phyloP scores from a whole-genome alignment of 2,329 filamentous ascomycete species.

The Camillea tinctor region DNA sequence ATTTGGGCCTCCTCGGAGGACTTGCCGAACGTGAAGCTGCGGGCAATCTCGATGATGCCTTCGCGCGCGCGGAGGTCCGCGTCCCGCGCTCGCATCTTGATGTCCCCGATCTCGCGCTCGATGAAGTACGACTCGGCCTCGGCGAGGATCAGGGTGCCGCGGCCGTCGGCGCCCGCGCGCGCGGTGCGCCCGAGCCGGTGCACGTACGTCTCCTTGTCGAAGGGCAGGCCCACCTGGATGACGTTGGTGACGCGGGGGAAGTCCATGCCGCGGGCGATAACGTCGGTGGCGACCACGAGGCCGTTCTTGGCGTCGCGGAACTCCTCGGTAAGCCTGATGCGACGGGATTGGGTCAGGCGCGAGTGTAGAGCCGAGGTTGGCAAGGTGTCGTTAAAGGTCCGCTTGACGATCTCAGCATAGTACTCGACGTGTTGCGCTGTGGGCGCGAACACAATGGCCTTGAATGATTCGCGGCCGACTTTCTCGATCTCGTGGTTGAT shows the following conservation, averaged over 20 bases:
- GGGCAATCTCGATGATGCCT: slow-evolving; percentile 40
- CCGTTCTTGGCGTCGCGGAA: slow-evolving; percentile 51
- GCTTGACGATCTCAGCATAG: slow-evolving; percentile 45
- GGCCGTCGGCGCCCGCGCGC: slow-evolving; percentile 62
- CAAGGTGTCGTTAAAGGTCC: slow-evolving; percentile 37
- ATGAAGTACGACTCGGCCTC: slow-evolving; percentile 51
- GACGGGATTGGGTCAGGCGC: slow-evolving; percentile 49
- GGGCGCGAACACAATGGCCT: slow-evolving; percentile 80
- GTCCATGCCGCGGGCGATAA: slow-evolving; percentile 71
- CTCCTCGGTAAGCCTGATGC: slow-evolving; percentile 60
- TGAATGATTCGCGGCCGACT: slow-evolving; percentile 57
- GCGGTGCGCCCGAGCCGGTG: slow-evolving; percentile 67
- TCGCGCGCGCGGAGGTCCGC: slow-evolving; percentile 43
- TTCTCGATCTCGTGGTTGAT: slow-evolving; percentile 44
- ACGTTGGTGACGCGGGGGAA: slow-evolving; percentile 69
- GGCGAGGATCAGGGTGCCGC: slow-evolving; percentile 60
- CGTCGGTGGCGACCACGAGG: slow-evolving; percentile 67
- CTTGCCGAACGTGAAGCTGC: slow-evolving; percentile 29
- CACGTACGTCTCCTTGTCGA: slow-evolving; percentile 62
- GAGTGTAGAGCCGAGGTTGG: slow-evolving; percentile 50
- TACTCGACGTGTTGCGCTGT: slow-evolving; percentile 53
- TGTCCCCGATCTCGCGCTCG: slow-evolving; percentile 49
- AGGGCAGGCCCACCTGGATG: slow-evolving; percentile 60
- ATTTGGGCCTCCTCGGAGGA: slow-evolving; percentile 39
- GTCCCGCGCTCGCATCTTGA: slow-evolving; percentile 48